These are phyloP conservation scores for Xylaria sp. DNA, from an alignment of 2,329 filamentous ascomycete genomes.

Conservation along the genomic window DNA sequence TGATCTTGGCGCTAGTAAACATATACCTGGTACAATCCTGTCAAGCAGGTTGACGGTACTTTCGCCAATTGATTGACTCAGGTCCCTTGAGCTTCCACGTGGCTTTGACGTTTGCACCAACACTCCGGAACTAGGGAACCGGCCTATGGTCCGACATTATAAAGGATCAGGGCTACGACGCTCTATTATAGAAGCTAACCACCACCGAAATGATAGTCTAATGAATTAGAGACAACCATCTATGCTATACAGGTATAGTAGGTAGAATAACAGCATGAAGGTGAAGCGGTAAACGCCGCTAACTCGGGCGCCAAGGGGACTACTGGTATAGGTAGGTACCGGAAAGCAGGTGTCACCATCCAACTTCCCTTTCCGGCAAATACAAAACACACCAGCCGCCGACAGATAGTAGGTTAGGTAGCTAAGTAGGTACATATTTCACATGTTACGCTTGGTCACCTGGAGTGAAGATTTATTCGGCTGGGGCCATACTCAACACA, in stretches of 20 bases:
- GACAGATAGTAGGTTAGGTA: background rate
- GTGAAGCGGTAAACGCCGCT: background rate
- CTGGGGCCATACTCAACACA: background rate
- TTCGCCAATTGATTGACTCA: background rate
- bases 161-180: background rate
- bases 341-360: background rate
- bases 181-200: background rate
- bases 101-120: background rate
- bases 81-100: background rate
- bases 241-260: background rate
- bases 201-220: background rate
- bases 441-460: background rate
- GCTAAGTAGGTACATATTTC: background rate
- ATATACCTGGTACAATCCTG: background rate
- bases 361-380: slow-evolving; percentile 24
- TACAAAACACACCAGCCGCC: background rate
- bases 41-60: background rate
- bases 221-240: background rate
- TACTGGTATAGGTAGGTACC: slow-evolving; percentile 13
- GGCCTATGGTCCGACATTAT: too few species aligned
- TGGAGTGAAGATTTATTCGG: background rate
- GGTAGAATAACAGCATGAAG: background rate
- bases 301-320: background rate
- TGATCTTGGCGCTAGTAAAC: too few species aligned
- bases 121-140: background rate